Base-by-base conservation (phyloP, 441 rosid species). In the Gossypium trilobum region DNA sequence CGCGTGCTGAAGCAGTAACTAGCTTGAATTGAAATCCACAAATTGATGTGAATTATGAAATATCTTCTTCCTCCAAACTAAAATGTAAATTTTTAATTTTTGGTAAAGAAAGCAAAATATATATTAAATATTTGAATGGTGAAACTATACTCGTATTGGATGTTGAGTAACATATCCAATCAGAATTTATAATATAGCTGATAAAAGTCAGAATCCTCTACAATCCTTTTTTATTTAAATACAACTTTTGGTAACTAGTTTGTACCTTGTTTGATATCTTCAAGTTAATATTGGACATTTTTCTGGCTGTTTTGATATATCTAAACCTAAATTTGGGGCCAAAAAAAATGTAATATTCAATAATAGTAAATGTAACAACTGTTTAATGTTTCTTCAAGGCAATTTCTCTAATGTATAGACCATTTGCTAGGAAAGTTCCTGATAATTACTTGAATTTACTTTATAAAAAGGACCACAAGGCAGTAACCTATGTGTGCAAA, bases 391-490 rank as follows among this genome's bases (percentile, higher is more conserved):
- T 31, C 36, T 31, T 31, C 36, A 16, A 68, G 59, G 19, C 72
- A 68, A 68, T 63, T 63, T 63, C 52, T 63, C 52, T 31, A 31
- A 42, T 19, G 52, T 1, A n/a, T 4, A 27, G 62, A 78, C 83
- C 80, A 83, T 80, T 54, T 79, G 77, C 84, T 5, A 56, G 91
- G 91, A 85, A 85, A 82, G 83, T 85, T 87, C 91, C 87, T 85
- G 70, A 17, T 4, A 54, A 72, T n/a, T 8, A 68, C 60, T 71
- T 68, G 29, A 75, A 76, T 27, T 42, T 68, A 22, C 67, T 61
- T 69, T 80, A 82, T 80, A 83, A 52, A 31, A 80, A 73, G 65
- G 79, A 71, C 51, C 74, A 58, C 3, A 48, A 1, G 25, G 59
- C 62, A 70, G 36, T 31, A 31, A 31, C 5, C 36, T 5, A 42